These are phyloP conservation scores for Thalia dealbata DNA, from an alignment of 176 grass and related monocot genomes.

Conservation along the genomic window DNA sequence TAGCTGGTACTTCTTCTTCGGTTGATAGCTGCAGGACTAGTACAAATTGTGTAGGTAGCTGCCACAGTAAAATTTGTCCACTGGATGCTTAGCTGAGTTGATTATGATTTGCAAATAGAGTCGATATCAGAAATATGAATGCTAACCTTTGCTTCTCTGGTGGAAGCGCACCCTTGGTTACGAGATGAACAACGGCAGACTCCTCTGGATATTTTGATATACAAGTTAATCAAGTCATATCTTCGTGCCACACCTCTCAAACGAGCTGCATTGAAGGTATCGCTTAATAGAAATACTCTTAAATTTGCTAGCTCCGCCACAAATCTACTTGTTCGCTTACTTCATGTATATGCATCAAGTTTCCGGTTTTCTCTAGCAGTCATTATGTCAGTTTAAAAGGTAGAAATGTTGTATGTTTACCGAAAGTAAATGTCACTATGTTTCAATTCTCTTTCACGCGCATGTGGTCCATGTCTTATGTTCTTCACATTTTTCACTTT, in stretches of 20 bases:
- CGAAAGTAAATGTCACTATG: not conserved
- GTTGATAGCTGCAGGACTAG: not conserved
- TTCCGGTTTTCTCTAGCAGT: not conserved
- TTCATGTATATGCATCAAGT: not conserved
- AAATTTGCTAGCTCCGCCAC: not conserved
- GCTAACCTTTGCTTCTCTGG: not conserved
- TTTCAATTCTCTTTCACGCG: not conserved
- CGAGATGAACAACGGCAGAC: conserved; percentile 1
- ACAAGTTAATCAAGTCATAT: conserved; percentile 7
- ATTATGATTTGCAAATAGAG: not conserved
- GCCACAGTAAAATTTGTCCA: not conserved
- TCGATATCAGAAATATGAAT: not conserved
- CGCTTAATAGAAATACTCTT: not conserved
- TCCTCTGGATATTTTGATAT: conserved; percentile 16
- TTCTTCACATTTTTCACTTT: not conserved
- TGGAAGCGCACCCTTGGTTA: conserved; percentile 12
- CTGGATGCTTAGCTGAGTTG: not conserved
- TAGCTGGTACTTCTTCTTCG: not conserved
- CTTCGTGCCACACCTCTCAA: conserved; percentile 7
- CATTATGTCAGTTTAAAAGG: not conserved
- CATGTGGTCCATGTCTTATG: not conserved
- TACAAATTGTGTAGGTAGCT: not conserved
- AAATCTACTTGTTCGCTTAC: not conserved
- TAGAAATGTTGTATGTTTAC: not conserved
- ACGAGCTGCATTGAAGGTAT: conserved; percentile 17